These are phyloP conservation scores for Camellia japonica DNA, from an alignment of 148 eudicot genomes.

Conservation along the genomic window DNA sequence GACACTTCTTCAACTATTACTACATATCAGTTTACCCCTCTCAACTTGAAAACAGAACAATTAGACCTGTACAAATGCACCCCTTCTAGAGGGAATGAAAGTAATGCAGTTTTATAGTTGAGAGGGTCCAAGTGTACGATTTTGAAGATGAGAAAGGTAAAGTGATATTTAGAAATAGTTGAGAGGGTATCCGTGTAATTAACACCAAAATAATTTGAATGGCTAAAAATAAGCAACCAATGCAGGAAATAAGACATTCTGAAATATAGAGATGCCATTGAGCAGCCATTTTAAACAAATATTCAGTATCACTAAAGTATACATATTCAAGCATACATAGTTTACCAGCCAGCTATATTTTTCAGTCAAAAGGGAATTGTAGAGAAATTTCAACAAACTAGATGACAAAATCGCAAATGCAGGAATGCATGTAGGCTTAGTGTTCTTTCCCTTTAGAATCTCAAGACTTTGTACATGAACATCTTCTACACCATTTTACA, in stretches of 20 bases:
- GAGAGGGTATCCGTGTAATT: too few species aligned
- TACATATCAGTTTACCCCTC: too few species aligned
- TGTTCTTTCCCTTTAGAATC: background rate
- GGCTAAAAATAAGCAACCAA: background rate
- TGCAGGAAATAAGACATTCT: background rate
- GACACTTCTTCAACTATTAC: too few species aligned
- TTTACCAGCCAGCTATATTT: background rate
- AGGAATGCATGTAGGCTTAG: background rate
- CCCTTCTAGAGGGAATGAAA: too few species aligned
- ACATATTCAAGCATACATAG: background rate
- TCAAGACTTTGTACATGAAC: too few species aligned
- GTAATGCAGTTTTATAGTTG: too few species aligned
- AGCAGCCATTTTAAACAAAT: background rate
- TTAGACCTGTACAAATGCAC: too few species aligned
- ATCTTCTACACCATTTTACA: too few species aligned
- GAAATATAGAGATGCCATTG: background rate
- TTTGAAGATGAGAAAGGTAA: too few species aligned
- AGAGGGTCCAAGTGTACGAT: too few species aligned
- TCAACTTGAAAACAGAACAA: too few species aligned
- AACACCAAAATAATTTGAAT: background rate
- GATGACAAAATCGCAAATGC: background rate
- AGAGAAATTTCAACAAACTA: background rate
- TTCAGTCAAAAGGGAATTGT: background rate
- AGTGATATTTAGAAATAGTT: too few species aligned
- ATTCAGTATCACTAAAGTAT: background rate